These are phyloP conservation scores for Phragmites australis DNA, from an alignment of 176 grass and related monocot genomes.

Conservation along the genomic window DNA sequence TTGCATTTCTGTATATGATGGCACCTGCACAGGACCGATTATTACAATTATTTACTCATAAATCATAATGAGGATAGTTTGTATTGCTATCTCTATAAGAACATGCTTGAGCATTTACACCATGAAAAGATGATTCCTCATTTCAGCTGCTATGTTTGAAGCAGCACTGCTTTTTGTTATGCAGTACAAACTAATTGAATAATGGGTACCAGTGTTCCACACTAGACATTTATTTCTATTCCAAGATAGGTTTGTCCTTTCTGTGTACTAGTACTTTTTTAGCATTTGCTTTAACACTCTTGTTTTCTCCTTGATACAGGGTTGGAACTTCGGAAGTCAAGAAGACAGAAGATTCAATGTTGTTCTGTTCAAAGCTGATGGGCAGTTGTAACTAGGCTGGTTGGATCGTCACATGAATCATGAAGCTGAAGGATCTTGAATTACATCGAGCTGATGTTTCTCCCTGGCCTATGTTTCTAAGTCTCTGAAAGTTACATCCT, in stretches of 20 bases:
- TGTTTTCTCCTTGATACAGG: neutral
- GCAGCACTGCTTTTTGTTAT: neutral
- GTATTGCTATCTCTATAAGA: no score
- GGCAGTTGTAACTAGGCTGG: conserved; percentile 37
- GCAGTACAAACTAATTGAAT: neutral
- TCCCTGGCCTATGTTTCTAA: conserved; percentile 1
- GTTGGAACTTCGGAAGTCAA: conserved; percentile 35
- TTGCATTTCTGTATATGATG: neutral
- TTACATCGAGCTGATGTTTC: conserved; percentile 59
- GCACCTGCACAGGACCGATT: conserved; percentile 5
- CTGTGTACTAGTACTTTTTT: neutral
- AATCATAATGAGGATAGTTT: neutral
- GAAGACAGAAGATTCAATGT: conserved; percentile 32
- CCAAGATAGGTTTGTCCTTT: neutral
- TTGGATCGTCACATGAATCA: conserved; percentile 32
- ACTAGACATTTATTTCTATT: neutral
- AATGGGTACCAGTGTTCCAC: neutral
- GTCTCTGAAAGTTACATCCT: conserved; percentile 50
- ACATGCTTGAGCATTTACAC: no score
- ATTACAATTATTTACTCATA: neutral
- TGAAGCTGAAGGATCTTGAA: conserved; percentile 37
- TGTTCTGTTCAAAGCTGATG: conserved; percentile 38
- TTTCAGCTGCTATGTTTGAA: conserved; percentile 9
- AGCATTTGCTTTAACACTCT: neutral
- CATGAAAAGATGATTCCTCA: neutral